phyloP scores from a whole-genome alignment of 2,329 filamentous ascomycete species.

The Alternaria conjuncta region DNA sequence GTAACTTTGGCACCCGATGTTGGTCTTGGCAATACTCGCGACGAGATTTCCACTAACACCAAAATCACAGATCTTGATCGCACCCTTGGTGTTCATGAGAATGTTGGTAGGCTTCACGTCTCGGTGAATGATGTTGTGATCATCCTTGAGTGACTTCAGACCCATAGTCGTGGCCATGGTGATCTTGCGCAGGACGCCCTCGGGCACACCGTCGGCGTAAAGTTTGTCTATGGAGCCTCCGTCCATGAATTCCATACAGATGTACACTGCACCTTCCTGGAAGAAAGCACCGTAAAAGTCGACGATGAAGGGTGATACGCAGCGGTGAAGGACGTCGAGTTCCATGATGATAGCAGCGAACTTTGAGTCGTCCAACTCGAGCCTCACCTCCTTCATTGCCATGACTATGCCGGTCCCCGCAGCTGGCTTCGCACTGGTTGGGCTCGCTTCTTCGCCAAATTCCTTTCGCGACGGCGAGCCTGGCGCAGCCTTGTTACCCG shows the following conservation, averaged over 20 bases:
- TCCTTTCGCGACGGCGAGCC: conserved; percentile 43
- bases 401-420: conserved; percentile 79
- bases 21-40: conserved; percentile 96
- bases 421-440: conserved; percentile 39
- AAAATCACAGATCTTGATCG: conserved; percentile 98
- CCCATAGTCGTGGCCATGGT: conserved; percentile 89
- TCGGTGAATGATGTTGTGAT: conserved; percentile 98
- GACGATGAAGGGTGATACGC: conserved; percentile 93
- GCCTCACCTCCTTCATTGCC: conserved; percentile 98
- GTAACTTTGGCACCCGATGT: conserved; percentile 98
- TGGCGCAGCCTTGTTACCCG: conserved; percentile 60
- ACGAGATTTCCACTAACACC: conserved; percentile 96
- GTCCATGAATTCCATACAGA: conserved; percentile 99
- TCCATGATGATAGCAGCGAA: conserved; percentile 98
- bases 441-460: conserved; percentile 47
- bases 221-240: conserved; percentile 97
- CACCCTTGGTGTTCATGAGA: conserved; percentile 83
- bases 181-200: conserved; percentile 87
- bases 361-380: conserved; percentile 95
- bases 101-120: conserved; percentile 99
- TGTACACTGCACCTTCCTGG: conserved; percentile 98
- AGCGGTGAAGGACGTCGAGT: conserved; percentile 92
- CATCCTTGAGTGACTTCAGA: conserved; percentile 90
- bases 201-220: conserved; percentile 88
- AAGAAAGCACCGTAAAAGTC: conserved; percentile 99